A percentile compares a stretch with the other conserved stretches of the same genome.
phyloP scores from a whole-genome alignment of 2,329 filamentous ascomycete genomes.

The Septoria linicola region DNA sequence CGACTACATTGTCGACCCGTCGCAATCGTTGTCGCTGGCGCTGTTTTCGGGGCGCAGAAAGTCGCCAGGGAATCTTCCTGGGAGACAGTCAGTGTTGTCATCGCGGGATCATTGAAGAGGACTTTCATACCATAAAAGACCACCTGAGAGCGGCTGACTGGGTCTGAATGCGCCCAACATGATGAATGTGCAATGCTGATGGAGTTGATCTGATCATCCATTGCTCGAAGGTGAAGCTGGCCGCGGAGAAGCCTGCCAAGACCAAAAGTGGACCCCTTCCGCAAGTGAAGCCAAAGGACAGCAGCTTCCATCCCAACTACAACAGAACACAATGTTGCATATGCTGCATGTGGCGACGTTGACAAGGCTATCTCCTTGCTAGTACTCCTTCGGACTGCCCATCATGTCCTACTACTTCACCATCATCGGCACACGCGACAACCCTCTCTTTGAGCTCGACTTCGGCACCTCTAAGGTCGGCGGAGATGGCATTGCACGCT shows the following conservation, averaged over 20 bases:
- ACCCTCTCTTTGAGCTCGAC: constrained; percentile 92
- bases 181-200: constrained; percentile 30
- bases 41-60: constrained; percentile 87
- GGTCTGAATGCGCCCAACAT: constrained; percentile 87
- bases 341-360: not conserved
- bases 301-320: not conserved
- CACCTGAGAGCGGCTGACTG: constrained; percentile 72
- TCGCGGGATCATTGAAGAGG: not conserved
- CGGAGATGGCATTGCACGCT: constrained; percentile 87
- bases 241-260: constrained; percentile 7
- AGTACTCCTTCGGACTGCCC: too few species aligned
- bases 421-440: constrained; percentile 92
- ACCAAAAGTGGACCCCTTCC: not conserved
- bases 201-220: not conserved
- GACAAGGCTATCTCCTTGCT: too few species aligned
- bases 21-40: constrained; percentile 80
- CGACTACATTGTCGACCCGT: constrained; percentile 82
- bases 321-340: not conserved
- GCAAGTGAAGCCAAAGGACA: not conserved
- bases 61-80: constrained; percentile 95
- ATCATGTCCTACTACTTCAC: constrained; percentile 97
- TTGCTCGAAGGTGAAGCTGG: not conserved
- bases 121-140: constrained; percentile 71
- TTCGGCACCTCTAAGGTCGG: constrained; percentile 96
- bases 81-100: constrained; percentile 2